Evolutionary conservation across 768 basidiomycete species (phyloP).

Genomic region (Psilocybe azurescens): DNA sequence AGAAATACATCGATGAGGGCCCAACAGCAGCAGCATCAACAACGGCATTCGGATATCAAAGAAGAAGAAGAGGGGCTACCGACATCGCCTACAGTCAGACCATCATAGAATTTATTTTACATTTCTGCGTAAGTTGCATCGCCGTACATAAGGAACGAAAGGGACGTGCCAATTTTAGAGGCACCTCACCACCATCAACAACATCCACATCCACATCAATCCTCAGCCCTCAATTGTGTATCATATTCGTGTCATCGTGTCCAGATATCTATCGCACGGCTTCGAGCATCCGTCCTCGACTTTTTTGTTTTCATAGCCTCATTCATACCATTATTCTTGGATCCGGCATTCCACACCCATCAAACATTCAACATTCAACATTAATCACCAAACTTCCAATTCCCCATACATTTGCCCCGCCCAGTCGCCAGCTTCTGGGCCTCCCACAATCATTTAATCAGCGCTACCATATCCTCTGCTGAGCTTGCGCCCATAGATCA

Average conservation of each 20-base stretch:
- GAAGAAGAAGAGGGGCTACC: constrained; percentile 24
- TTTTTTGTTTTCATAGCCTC: not conserved
- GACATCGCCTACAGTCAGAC: constrained; percentile 5
- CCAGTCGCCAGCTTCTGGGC: not conserved
- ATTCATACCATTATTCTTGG: not conserved
- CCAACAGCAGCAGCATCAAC: constrained; percentile 21
- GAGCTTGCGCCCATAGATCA: not conserved
- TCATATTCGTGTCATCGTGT: not conserved
- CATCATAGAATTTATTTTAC: not conserved
- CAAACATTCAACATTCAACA: not conserved
- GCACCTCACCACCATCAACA: not conserved
- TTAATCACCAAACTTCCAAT: not conserved
- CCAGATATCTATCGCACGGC: not conserved
- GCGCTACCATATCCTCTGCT: not conserved
- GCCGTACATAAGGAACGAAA: not conserved
- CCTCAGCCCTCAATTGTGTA: not conserved
- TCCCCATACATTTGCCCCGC: not conserved
- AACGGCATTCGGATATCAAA: constrained; percentile 24
- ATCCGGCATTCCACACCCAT: not conserved
- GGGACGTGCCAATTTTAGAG: not conserved
- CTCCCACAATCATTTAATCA: constrained; percentile 1
- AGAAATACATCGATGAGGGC: constrained; percentile 24
- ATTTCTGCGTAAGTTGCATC: not conserved
- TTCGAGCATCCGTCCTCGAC: not conserved
- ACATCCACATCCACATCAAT: not conserved